phyloP scores from a whole-genome alignment of 2,329 filamentous ascomycete genomes.

The Xenosphaeropsis pyriputrescens region DNA sequence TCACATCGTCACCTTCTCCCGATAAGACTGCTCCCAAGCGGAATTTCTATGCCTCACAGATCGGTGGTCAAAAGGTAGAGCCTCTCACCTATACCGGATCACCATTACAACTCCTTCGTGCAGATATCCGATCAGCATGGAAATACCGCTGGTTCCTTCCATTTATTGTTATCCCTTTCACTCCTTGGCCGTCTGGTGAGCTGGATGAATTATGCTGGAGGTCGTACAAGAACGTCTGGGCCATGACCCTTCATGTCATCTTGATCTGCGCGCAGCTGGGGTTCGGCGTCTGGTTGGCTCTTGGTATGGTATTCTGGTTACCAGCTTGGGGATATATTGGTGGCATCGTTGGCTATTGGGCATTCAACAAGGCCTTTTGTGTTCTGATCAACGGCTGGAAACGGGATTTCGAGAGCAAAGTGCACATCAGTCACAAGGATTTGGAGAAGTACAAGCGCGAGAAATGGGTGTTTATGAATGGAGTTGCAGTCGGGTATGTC shows the following conservation, averaged over 20 bases:
- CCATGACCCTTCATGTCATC: slow-evolving; percentile 40
- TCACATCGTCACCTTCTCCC: too few species aligned
- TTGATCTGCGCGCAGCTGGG: slow-evolving; percentile 41
- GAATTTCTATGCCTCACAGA: slow-evolving; percentile 41
- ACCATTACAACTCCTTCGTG: slow-evolving; percentile 21
- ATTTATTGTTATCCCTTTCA: slow-evolving; percentile 43
- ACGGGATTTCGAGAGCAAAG: slow-evolving; percentile 33
- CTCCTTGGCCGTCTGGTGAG: slow-evolving; percentile 32
- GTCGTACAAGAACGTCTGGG: slow-evolving; percentile 38
- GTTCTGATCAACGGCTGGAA: slow-evolving; percentile 34
- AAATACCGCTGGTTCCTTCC: slow-evolving; percentile 27
- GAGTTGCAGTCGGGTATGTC: slow-evolving; percentile 46
- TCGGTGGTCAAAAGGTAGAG: slow-evolving; percentile 40
- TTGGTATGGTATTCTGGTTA: slow-evolving; percentile 18
- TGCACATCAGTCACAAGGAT: slow-evolving; percentile 30
- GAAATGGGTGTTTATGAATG: slow-evolving; percentile 72
- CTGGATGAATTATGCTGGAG: slow-evolving; percentile 48
- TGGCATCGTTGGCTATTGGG: slow-evolving; percentile 25
- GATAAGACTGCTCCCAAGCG: too few species aligned
- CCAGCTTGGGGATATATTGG: not conserved
- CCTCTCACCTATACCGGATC: slow-evolving; percentile 42
- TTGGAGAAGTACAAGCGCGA: slow-evolving; percentile 28
- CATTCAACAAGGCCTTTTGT: slow-evolving; percentile 38
- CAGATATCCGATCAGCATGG: slow-evolving; percentile 23
- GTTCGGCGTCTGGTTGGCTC: slow-evolving; percentile 44